A percentile compares a stretch with the other conserved stretches of the same genome.
Evolutionary conservation across 192 early-diverging fungal genomes (phyloP).

Genomic region (Fimicolochytrium jonesii): DNA sequence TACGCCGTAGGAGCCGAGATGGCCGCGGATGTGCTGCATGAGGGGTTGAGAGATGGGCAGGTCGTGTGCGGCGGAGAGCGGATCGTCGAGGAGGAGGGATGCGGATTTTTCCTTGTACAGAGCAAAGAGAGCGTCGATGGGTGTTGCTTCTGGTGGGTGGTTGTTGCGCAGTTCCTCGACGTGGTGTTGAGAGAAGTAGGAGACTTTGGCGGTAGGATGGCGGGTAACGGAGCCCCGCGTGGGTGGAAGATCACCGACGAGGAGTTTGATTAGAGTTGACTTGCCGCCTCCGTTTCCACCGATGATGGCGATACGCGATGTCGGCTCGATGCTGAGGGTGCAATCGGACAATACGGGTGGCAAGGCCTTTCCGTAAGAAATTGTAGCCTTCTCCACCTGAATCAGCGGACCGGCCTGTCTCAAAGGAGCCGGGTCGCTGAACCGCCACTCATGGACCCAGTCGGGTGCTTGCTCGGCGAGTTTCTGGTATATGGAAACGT

Average conservation of each 20-base stretch:
- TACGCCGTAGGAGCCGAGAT: constrained; percentile 76
- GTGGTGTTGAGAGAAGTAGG: constrained; percentile 82
- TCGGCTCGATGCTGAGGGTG: constrained; percentile 64
- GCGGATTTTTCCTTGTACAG: no score
- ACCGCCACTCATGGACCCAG: no score
- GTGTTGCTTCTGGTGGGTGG: constrained; percentile 42
- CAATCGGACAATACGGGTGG: constrained; percentile 56
- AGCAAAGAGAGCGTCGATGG: constrained; percentile 27
- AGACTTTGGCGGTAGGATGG: constrained; percentile 64
- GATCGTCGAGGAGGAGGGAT: neutral
- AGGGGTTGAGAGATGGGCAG: no score
- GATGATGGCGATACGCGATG: constrained; percentile 67
- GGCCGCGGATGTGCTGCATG: constrained; percentile 46
- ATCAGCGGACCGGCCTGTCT: constrained; percentile 66
- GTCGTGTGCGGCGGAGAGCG: no score
- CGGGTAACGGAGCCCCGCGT: constrained; percentile 59
- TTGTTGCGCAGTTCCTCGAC: constrained; percentile 60
- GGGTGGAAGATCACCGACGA: constrained; percentile 60
- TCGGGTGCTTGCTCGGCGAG: no score
- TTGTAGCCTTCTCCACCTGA: constrained; percentile 55
- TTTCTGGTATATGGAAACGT: no score
- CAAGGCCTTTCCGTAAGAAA: constrained; percentile 29
- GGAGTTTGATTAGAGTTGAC: constrained; percentile 74
- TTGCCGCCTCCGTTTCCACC: constrained; percentile 72
- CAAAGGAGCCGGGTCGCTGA: constrained; percentile 65